Evolutionary conservation across 2,329 filamentous ascomycete genomes (phyloP).

Genomic region (Xylariaceae sp.): DNA sequence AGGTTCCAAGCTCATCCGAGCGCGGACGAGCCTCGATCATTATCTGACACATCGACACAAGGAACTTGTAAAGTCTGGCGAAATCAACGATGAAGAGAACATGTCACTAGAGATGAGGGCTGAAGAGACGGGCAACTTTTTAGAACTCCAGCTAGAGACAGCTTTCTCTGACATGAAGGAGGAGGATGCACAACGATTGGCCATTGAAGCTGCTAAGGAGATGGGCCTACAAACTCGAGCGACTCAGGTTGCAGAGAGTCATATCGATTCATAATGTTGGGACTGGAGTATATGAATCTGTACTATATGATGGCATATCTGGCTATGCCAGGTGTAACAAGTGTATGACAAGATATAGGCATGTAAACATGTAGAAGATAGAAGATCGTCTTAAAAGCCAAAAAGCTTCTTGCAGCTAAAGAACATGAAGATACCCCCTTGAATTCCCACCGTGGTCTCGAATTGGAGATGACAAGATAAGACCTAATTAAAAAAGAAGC

Average conservation of each 20-base stretch:
- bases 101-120: conserved; percentile 47
- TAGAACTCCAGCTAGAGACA: conserved; percentile 49
- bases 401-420: too few species aligned
- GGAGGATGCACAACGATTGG: conserved; percentile 12
- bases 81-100: conserved; percentile 40
- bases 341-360: too few species aligned
- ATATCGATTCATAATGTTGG: background rate
- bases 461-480: too few species aligned
- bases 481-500: too few species aligned
- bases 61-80: conserved; percentile 36
- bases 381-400: too few species aligned
- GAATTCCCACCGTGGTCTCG: too few species aligned
- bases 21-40: conserved; percentile 52
- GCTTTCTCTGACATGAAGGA: conserved; percentile 11
- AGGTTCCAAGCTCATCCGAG: conserved; percentile 50
- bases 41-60: conserved; percentile 42
- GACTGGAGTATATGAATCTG: too few species aligned
- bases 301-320: too few species aligned
- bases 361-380: too few species aligned
- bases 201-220: conserved; percentile 30
- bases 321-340: too few species aligned
- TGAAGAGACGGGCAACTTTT: conserved; percentile 51
- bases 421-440: too few species aligned
- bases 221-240: conserved; percentile 33
- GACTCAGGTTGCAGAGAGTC: conserved; percentile 7